Evolutionary conservation across 768 basidiomycete species (phyloP).

Genomic region (Pisolithus sp.): DNA sequence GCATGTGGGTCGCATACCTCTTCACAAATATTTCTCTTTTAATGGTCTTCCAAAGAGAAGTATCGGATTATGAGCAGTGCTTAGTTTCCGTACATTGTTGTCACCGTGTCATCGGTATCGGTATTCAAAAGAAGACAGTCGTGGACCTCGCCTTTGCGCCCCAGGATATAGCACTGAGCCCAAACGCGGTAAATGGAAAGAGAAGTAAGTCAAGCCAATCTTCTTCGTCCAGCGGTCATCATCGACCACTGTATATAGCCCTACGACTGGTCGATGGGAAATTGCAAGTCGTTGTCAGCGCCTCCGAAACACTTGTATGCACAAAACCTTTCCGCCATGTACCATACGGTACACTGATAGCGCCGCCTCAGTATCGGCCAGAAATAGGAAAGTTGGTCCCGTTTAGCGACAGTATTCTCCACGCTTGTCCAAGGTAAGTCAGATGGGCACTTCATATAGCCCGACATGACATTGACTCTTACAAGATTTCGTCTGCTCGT

Average conservation of each 20-base stretch:
- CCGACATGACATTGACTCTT: too few species aligned
- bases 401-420: not conserved
- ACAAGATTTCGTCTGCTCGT: conserved; percentile 3
- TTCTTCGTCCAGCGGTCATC: not conserved
- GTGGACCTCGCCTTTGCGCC: not conserved
- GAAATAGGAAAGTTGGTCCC: conserved; percentile 3
- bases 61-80: not conserved
- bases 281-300: not conserved
- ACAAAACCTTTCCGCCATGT: not conserved
- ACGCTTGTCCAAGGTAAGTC: conserved; percentile 3
- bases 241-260: not conserved
- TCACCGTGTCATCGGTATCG: not conserved
- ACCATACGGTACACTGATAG: not conserved
- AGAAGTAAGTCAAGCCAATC: not conserved
- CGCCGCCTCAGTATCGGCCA: not conserved
- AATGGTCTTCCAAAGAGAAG: not conserved
- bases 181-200: not conserved
- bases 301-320: not conserved
- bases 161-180: not conserved
- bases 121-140: not conserved
- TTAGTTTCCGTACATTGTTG: not conserved
- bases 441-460: not conserved
- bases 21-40: not conserved
- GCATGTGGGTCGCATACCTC: not conserved
- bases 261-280: not conserved